Percentiles rank a stretch among this genome's conserved stretches.
These are phyloP conservation scores for Ramularia endophylla DNA, from an alignment of 2,329 filamentous ascomycete species.

Conservation along the genomic window DNA sequence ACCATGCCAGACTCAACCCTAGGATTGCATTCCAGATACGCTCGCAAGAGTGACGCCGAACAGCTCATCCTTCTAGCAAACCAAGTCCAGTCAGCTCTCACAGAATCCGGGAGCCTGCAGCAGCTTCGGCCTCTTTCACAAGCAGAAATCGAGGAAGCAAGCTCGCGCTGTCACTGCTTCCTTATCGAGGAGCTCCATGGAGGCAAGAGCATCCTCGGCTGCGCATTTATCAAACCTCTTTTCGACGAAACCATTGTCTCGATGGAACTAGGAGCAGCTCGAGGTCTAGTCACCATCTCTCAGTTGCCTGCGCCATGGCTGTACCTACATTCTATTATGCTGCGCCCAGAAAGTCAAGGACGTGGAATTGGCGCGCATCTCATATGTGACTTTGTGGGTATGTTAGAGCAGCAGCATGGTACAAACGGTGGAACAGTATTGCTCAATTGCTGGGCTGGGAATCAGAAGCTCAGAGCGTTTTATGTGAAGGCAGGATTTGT, in stretches of 20 bases:
- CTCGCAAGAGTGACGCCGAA: not conserved
- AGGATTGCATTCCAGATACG: too few relatives aligned
- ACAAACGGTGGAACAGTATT: conserved; percentile 6
- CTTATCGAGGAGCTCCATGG: not conserved
- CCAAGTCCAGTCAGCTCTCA: conserved; percentile 5
- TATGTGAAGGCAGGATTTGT: conserved; percentile 6
- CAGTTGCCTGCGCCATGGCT: conserved; percentile 5
- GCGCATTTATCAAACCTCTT: conserved; percentile 1
- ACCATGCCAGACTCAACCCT: too few relatives aligned
- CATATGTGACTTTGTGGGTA: conserved; percentile 1
- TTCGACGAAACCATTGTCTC: not conserved
- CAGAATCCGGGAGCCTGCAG: conserved; percentile 10
- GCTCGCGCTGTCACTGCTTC: conserved; percentile 1
- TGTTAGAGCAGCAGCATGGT: not conserved
- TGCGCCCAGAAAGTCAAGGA: conserved; percentile 7
- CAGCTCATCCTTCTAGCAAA: conserved; percentile 5
- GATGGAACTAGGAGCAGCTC: not conserved
- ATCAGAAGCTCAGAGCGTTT: conserved; percentile 9
- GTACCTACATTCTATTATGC: conserved; percentile 11
- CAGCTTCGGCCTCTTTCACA: conserved; percentile 1
- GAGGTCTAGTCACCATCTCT: not conserved
- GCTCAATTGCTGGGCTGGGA: conserved; percentile 13
- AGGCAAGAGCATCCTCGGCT: not conserved
- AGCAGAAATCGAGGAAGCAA: conserved; percentile 1
- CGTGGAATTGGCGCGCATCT: conserved; percentile 4